phyloP scores from a whole-genome alignment of 495 filamentous ascomycete species.

The Choiromyces venosus region DNA sequence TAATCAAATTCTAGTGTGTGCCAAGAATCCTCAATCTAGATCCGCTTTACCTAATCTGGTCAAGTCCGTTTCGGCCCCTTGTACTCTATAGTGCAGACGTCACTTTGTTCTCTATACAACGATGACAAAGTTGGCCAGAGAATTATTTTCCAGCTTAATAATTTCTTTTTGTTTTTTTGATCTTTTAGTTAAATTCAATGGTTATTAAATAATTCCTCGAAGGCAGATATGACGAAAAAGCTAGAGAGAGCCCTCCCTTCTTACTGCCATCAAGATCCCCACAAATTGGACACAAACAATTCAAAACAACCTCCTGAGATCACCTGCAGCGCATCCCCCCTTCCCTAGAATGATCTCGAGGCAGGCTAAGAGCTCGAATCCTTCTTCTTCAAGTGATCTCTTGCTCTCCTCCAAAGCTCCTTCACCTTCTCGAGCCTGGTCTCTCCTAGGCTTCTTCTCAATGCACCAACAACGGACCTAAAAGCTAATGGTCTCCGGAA shows the following conservation, averaged over 20 bases:
- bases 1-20: no score
- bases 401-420: background rate
- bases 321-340: background rate
- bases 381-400: background rate
- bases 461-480: background rate
- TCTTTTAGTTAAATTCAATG: no score
- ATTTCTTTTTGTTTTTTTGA: no score
- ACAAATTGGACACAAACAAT: background rate
- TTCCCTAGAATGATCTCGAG: background rate
- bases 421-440: background rate
- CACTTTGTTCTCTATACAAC: no score
- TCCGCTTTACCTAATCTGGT: no score
- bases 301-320: background rate
- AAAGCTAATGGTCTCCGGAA: background rate
- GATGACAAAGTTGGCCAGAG: no score
- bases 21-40: no score
- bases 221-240: accelerated
- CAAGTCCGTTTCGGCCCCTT: no score
- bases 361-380: background rate
- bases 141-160: no score
- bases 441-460: background rate
- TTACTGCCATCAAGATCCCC: no score
- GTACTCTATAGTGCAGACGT: no score
- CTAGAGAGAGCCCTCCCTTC: background rate
- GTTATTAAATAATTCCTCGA: no score